These are phyloP conservation scores for Pseudogymnoascus sp. DNA, from an alignment of 2,329 filamentous ascomycete species.

Conservation along the genomic window DNA sequence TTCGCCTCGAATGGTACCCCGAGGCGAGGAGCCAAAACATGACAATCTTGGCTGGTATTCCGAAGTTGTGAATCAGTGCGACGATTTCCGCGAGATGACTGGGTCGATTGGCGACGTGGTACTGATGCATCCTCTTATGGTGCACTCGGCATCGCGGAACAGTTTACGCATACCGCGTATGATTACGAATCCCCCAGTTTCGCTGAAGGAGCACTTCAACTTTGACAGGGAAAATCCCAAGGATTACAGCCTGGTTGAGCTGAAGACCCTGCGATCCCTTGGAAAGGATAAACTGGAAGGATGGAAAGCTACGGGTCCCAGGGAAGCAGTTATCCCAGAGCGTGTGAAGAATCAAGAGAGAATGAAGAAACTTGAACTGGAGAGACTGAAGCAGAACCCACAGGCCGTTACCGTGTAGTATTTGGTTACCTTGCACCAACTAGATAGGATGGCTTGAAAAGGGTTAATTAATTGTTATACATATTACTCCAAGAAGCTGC, in stretches of 20 bases:
- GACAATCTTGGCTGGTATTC: conserved; percentile 6
- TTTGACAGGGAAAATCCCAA: conserved; percentile 39
- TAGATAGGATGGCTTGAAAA: not conserved
- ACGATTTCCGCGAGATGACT: conserved; percentile 44
- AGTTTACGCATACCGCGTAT: conserved; percentile 39
- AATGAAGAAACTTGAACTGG: conserved; percentile 38
- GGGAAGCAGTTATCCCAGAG: conserved; percentile 40
- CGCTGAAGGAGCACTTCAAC: conserved; percentile 42
- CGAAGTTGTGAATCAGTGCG: conserved; percentile 31
- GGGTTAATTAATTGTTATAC: not conserved
- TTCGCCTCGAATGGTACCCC: conserved; percentile 55
- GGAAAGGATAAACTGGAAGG: conserved; percentile 38
- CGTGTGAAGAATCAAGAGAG: conserved; percentile 37
- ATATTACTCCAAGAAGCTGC: not conserved
- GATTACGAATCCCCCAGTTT: conserved; percentile 49
- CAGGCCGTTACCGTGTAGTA: not conserved
- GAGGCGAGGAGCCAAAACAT: conserved; percentile 41
- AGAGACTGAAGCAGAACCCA: conserved; percentile 22
- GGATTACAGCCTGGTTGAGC: conserved; percentile 43
- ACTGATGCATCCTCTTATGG: conserved; percentile 48
- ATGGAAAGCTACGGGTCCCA: conserved; percentile 41
- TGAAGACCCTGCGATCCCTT: conserved; percentile 42
- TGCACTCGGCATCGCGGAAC: conserved; percentile 46
- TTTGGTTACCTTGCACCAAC: not conserved
- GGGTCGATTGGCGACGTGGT: conserved; percentile 47